phyloP scores from a whole-genome alignment of 768 basidiomycete species.

The Leccinum uliginosum region DNA sequence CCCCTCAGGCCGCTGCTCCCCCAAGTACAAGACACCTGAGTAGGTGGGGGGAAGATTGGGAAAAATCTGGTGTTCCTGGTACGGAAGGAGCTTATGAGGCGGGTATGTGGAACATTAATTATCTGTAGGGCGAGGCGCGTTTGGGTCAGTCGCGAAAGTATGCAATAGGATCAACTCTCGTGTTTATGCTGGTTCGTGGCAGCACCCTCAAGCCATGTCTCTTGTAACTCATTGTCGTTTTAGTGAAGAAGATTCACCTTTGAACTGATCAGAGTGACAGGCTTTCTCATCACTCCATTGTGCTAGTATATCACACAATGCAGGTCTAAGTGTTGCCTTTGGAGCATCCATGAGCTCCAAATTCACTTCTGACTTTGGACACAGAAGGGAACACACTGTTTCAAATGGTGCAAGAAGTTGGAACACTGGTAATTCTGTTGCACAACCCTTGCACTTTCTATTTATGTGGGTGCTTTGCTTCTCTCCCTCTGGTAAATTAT shows the following conservation, averaged over 20 bases:
- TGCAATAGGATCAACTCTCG: constrained; percentile 81
- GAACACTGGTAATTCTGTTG: neutral
- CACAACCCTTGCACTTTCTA: neutral
- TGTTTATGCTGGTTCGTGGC: constrained; percentile 68
- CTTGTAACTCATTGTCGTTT: neutral
- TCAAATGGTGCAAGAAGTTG: no score
- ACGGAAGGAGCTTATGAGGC: constrained; percentile 1
- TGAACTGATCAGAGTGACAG: constrained; percentile 73
- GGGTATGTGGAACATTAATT: neutral
- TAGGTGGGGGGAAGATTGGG: constrained; percentile 92
- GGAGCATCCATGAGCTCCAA: no score
- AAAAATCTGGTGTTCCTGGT: constrained; percentile 83
- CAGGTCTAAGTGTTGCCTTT: no score
- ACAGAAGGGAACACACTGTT: no score
- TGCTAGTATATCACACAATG: constrained; percentile 31
- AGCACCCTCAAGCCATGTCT: neutral
- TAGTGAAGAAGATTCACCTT: constrained; percentile 87
- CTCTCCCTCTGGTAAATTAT: neutral
- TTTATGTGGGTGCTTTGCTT: no score
- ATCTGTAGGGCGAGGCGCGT: constrained; percentile 77
- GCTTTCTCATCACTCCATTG: constrained; percentile 85
- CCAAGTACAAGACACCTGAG: constrained; percentile 51
- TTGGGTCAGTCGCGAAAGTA: constrained; percentile 94
- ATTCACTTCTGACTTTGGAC: no score
- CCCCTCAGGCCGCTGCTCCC: constrained; percentile 37